Evolutionary conservation across 2,329 filamentous ascomycete genomes (phyloP).

Genomic region (Penicillium sp.): DNA sequence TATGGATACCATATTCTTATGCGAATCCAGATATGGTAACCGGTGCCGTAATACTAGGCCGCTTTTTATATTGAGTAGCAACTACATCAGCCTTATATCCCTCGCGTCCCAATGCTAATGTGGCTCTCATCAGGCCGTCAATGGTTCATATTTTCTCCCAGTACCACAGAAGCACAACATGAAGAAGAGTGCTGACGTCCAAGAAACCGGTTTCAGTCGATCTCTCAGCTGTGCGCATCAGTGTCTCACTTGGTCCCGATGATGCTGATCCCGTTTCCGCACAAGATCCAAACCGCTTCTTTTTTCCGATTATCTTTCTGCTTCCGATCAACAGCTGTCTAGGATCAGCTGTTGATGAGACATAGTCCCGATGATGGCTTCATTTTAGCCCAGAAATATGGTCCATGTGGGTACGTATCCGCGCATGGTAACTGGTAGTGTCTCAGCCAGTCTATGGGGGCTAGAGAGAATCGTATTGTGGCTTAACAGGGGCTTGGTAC

Average conservation of each 20-base stretch:
- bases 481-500: background rate
- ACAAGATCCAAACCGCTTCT: background rate
- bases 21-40: background rate
- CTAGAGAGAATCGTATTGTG: background rate
- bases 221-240: background rate
- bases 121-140: background rate
- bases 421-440: constrained; percentile 9
- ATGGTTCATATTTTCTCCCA: background rate
- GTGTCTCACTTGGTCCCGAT: constrained; percentile 1
- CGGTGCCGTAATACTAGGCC: background rate
- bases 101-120: background rate
- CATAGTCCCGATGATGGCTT: background rate
- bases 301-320: background rate
- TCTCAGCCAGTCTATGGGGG: constrained; percentile 10
- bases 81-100: background rate
- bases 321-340: background rate
- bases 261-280: constrained; percentile 2
- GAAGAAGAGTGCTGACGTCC: background rate
- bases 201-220: background rate
- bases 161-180: background rate
- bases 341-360: constrained; percentile 2
- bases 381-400: background rate
- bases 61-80: background rate
- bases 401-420: background rate
- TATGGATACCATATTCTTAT: background rate